phyloP scores from a whole-genome alignment of 805 yeast species.

The Lipomyces spencermartinsiae region DNA sequence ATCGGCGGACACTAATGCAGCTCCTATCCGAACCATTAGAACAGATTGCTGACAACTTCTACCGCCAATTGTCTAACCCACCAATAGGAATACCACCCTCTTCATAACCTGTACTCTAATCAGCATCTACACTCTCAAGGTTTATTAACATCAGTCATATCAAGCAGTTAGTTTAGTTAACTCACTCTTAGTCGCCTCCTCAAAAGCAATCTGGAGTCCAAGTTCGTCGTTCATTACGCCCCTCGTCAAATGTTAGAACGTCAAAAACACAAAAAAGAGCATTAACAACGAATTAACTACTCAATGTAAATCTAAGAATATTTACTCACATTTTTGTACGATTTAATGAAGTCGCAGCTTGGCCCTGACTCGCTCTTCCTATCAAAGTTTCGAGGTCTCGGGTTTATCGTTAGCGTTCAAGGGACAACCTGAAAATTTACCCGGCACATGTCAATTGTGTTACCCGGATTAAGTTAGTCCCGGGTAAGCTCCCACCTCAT shows the following conservation, averaged over 20 bases:
- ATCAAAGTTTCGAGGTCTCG: background rate
- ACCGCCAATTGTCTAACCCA: constrained; percentile 35
- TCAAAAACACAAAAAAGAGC: background rate
- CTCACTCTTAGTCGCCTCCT: constrained; percentile 37
- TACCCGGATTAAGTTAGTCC: background rate
- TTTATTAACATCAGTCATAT: background rate
- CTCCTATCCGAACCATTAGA: constrained; percentile 52
- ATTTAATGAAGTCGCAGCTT: no score
- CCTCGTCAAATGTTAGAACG: background rate
- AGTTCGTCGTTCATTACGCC: constrained; percentile 34
- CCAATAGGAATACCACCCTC: constrained; percentile 94
- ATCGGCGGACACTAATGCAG: constrained; percentile 71
- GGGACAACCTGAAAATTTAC: background rate
- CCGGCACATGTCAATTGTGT: background rate
- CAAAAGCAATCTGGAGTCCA: constrained; percentile 36
- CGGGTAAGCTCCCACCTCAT: no score
- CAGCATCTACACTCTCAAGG: background rate
- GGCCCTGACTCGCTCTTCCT: background rate
- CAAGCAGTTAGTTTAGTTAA: background rate
- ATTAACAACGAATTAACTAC: background rate
- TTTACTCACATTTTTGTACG: no score
- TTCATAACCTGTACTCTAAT: constrained; percentile 54
- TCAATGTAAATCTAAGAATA: background rate
- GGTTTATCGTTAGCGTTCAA: background rate
- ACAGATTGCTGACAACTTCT: constrained; percentile 5